Evolutionary conservation across 192 early-diverging fungal species (phyloP).

Genomic region (Linnemannia elongata): DNA sequence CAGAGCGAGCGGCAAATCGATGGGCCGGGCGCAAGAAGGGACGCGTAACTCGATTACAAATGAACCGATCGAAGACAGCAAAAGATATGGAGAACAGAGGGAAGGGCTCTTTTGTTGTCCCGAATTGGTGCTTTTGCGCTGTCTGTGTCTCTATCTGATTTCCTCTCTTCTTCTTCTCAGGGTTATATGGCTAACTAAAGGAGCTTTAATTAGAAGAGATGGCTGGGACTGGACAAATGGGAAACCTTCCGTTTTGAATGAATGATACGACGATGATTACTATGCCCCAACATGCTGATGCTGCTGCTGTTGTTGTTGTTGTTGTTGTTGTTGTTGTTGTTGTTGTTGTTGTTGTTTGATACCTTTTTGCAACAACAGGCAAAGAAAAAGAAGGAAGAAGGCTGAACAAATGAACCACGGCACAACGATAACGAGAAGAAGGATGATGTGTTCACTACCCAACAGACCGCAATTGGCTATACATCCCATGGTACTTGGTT

Average conservation of each 20-base stretch:
- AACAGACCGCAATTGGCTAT: no score
- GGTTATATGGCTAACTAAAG: not conserved
- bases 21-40: constrained; percentile 4
- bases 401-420: no score
- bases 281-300: not conserved
- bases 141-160: not conserved
- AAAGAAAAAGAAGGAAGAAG: no score
- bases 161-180: not conserved
- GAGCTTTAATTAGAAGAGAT: not conserved
- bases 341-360: no score
- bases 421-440: no score
- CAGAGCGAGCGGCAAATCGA: constrained; percentile 7
- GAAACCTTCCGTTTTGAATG: not conserved
- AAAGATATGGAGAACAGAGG: not conserved
- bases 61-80: not conserved
- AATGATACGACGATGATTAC: not conserved
- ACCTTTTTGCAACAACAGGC: no score
- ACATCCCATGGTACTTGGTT: no score
- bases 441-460: no score
- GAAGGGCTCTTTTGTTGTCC: constrained; percentile 2
- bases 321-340: no score
- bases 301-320: no score
- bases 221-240: not conserved
- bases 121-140: not conserved
- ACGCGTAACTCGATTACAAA: constrained; percentile 11